phyloP scores from a whole-genome alignment of 2,329 filamentous ascomycete species.

The Cladosporium oxysporum region DNA sequence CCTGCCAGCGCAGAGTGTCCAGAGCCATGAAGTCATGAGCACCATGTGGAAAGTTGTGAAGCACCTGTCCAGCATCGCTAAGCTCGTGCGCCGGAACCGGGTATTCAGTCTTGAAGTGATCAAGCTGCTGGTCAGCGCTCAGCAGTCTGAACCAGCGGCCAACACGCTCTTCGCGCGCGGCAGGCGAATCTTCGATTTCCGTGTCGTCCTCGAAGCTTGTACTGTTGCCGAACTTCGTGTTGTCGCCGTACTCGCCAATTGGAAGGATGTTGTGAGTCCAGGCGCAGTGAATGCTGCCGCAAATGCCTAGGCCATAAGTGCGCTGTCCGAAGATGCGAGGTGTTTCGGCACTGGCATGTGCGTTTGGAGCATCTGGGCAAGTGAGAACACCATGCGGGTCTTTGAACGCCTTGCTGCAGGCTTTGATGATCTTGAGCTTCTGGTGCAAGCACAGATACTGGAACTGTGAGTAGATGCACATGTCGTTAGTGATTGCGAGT shows the following conservation, averaged over 20 bases:
- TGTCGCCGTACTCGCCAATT: conserved; percentile 17
- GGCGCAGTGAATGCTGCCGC: conserved; percentile 22
- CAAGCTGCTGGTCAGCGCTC: conserved; percentile 21
- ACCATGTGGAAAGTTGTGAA: background rate
- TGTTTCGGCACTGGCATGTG: conserved; percentile 16
- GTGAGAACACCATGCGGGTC: conserved; percentile 20
- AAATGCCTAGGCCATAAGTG: conserved; percentile 24
- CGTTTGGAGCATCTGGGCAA: conserved; percentile 19
- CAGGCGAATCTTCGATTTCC: conserved; percentile 19
- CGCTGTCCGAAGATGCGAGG: background rate
- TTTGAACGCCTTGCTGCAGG: conserved; percentile 17
- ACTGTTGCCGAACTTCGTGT: conserved; percentile 33
- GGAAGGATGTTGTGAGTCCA: conserved; percentile 6
- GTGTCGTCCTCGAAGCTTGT: conserved; percentile 33
- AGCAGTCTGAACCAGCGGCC: conserved; percentile 22
- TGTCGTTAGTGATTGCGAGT: background rate
- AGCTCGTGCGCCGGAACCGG: conserved; percentile 14
- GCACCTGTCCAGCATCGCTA: background rate
- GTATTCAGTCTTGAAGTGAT: conserved; percentile 15
- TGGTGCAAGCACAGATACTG: conserved; percentile 22
- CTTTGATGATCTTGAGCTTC: conserved; percentile 23
- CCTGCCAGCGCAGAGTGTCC: conserved; percentile 19
- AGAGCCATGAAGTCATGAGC: background rate
- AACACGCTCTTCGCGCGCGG: conserved; percentile 23
- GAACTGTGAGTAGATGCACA: conserved; percentile 25